A percentile compares a stretch with the other conserved stretches of the same genome.
These are phyloP conservation scores for Brasilioporus rufonigricans DNA, from an alignment of 768 basidiomycete genomes.

Conservation along the genomic window DNA sequence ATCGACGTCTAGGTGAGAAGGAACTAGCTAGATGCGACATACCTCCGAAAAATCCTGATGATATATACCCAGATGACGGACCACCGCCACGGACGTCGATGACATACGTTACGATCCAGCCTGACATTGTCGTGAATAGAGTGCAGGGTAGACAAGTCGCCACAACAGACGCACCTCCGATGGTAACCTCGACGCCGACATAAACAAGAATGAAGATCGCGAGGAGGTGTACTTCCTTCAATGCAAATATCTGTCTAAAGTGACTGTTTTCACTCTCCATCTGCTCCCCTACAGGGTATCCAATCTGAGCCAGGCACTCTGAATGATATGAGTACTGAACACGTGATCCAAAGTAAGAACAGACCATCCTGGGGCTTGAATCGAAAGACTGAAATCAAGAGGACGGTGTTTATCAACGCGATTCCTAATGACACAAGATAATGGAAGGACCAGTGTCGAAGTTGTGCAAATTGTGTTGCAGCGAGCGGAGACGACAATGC, in stretches of 20 bases:
- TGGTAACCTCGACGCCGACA: conserved; percentile 63
- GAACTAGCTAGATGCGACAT: neutral
- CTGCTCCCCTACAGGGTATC: conserved; percentile 42
- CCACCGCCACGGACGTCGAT: conserved; percentile 45
- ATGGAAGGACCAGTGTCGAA: conserved; percentile 72
- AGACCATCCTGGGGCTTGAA: conserved; percentile 68
- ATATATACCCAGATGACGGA: conserved; percentile 46
- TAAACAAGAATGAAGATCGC: conserved; percentile 66
- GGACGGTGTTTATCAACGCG: conserved; percentile 52
- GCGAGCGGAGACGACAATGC: conserved; percentile 71
- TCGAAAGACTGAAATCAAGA: conserved; percentile 61
- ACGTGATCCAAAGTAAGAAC: conserved; percentile 9
- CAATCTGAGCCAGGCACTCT: conserved; percentile 58
- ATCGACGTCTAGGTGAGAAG: neutral
- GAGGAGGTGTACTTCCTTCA: conserved; percentile 56
- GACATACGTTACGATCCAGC: conserved; percentile 70
- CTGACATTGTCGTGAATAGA: conserved; percentile 27
- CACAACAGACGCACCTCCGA: conserved; percentile 34
- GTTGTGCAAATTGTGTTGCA: conserved; percentile 75
- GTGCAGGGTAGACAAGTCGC: neutral
- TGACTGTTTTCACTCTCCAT: conserved; percentile 33
- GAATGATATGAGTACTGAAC: neutral
- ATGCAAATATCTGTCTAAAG: conserved; percentile 50
- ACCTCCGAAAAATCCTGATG: conserved; percentile 59
- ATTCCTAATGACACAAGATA: conserved; percentile 70